Evolutionary conservation across 139 green algal genomes (phyloP), one percentile per base, ranked within the genome.

Genomic region (Diplosphaera chodatii): DNA sequence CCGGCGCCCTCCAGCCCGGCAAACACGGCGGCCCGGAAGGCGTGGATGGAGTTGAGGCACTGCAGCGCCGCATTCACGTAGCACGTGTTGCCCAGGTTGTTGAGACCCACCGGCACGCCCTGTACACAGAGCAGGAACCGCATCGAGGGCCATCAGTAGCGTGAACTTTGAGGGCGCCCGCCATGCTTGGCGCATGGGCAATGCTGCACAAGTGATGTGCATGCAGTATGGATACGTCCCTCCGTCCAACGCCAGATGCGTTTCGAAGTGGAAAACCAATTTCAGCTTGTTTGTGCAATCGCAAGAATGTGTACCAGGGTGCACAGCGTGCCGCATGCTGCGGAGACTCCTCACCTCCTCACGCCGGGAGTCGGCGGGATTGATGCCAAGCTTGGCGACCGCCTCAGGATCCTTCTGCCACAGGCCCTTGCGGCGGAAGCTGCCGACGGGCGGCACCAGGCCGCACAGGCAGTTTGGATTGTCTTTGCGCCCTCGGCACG

Each of bases 1-100:
- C 48, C 3, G 16, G 48, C 48, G 48, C 16, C 10, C 25, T 59
- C 48, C 48, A 74, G 20, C 8, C 63, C n/a, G n/a, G n/a, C 72
- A 55, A 85, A 92, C 34, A 97, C 67, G 3, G 74, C 82, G 34
- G 78, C 48, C 16, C 87, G 78, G 74, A 96, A 89, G 3, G 74
- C 71, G 10, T 71, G 73, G 18, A 85, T 84, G 55, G 82, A 78
- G 75, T 87, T 92, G 31, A 97, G 79, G 74, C 87, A 91, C 81
- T 97, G 91, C 63, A 97, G 79, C 30, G 87, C 89, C 18, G 73
- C 82, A 74, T 94, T 95, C 13, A 90, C 84, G 74, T 97, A 97
- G 85, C 91, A 97, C 4, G 90, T 96, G 80, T 92, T 91, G 56
- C 90, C 91, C 22, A 96, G 80, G 79, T 97, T 97, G 65, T 74